Evolutionary conservation across 2,329 filamentous ascomycete species (phyloP), one percentile per base, ranked within the genome.

Genomic region (Aureobasidium sp.): DNA sequence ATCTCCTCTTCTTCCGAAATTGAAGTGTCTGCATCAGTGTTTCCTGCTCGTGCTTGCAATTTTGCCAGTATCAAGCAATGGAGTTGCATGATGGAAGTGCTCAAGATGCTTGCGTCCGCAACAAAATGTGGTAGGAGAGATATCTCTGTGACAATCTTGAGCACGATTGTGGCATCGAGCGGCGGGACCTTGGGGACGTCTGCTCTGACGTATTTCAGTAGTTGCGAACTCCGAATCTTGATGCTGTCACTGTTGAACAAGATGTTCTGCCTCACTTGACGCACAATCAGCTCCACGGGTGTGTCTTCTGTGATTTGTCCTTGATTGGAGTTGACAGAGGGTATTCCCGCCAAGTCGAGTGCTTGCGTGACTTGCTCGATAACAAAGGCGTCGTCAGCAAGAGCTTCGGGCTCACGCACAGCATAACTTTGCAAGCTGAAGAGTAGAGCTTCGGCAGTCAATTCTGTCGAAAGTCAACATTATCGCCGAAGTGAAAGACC

Each of bases 391-490:
- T 56, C 43, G 25, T 55, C 45, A 31, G 23, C 8, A 38, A 33
- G 4, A 23, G 29, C 40, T 20, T 61, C 58, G 10, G 56, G 23
- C 15, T 36, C 40, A 8, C 47, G 40, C 29, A 31, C 23, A 9
- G 47, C 27, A 29, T 64, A 36, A 23, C 59, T 38, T n/a, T 67
- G 65, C 6, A 78, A 61, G 5, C 74, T 75, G 61, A 76, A 78
- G 0, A 75, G 65, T 9, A 79, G 56, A 3, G 71, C 71, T 64
- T 80, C 79, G 20, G 78, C 75, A 40, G 64, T 68, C 25, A 71
- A 45, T 51, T 71, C 71, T 73, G 43, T 10, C 25, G 16, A n/a
- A 27, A 1, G 42, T 69, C 38, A 69, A 64, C 23, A 33, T n/a
- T 20, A 4, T 4, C 10, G 11, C 29, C 36, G 13, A 25, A n/a